Evolutionary conservation across 106 monocot genomes (phyloP).

Genomic region (Dioscorea zingiberensis): DNA sequence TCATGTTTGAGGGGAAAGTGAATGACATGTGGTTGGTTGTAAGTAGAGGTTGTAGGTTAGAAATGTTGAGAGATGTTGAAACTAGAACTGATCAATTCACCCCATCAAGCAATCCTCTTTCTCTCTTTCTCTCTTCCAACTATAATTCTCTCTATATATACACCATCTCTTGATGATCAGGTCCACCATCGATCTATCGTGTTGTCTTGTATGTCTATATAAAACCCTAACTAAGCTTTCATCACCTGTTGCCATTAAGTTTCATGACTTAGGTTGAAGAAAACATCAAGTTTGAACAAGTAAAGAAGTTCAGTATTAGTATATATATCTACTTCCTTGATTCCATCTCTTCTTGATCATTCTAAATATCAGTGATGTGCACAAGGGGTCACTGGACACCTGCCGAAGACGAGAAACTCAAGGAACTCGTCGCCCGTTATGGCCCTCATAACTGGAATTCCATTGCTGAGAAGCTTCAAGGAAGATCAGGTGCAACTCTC

Average conservation of each 20-base stretch:
- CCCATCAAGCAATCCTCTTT: constrained; percentile 55
- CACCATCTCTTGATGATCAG: no score
- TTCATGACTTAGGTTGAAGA: no score
- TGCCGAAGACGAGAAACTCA: constrained; percentile 56
- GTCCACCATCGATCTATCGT: no score
- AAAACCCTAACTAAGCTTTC: no score
- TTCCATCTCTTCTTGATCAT: not conserved
- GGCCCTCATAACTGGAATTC: constrained; percentile 72
- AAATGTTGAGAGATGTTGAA: constrained; percentile 67
- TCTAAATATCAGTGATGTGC: constrained; percentile 22
- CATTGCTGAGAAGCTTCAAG: constrained; percentile 61
- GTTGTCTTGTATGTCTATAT: no score
- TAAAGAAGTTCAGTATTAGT: no score
- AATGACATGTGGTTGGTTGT: constrained; percentile 48
- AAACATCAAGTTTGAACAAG: no score
- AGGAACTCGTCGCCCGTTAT: constrained; percentile 37
- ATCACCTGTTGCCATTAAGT: no score
- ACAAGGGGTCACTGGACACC: constrained; percentile 68
- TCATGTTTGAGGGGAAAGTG: not conserved
- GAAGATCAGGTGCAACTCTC: constrained; percentile 51
- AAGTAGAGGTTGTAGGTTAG: constrained; percentile 83
- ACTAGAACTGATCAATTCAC: constrained; percentile 58
- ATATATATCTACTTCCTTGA: no score
- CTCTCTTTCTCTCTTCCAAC: constrained; percentile 14
- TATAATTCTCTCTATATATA: not conserved